Evolutionary conservation across 169 alveolate species (phyloP), one percentile per base, ranked within the genome.

Genomic region (Cryptosporidium baileyi): DNA sequence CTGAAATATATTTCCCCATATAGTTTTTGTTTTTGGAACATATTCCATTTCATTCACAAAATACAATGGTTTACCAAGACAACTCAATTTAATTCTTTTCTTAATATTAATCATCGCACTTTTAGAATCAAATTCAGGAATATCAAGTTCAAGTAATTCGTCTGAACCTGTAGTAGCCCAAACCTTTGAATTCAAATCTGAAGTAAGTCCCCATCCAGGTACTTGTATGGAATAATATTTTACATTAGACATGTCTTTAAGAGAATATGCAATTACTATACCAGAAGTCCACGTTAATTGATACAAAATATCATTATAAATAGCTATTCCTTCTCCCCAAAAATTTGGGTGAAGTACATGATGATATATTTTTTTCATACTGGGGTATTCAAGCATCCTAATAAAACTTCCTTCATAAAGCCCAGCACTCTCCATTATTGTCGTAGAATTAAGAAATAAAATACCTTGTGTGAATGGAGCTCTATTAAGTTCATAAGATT

Each of bases 91-190:
- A 36, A 54, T 26, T 19, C 22, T 44, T 19, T 57, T 74, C 38
- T 74, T 74, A 17, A 74, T 51, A n/a, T 9, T 52, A 26, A 74
- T 47, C 4, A 15, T 54, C 7, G 28, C 17, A 30, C 32, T 34
- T 54, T 36, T 15, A 17, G 85, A 74, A 28, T 74, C 60, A n/a
- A 74, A 74, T n/a, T 32, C 74, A n/a, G 85, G 85, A 22, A 74
- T 30, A 36, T 51, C 44, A 6, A 74, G 57, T 38, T 74, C 85
- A 38, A 36, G 34, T 32, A 74, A 47, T 57, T 74, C 43, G 54
- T 51, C 65, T 19, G 65, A 8, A 6, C 85, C 85, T 22, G 85
- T 26, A 32, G 85, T 74, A 11, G 85, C 85, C 85, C 85, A 74
- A 0, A 74, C 30, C 54, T 17, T 54, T 22, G 63, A 52, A 15